Conservation (phyloP, 2,329 filamentous ascomycete species). For the Fulvia fulva region DNA sequence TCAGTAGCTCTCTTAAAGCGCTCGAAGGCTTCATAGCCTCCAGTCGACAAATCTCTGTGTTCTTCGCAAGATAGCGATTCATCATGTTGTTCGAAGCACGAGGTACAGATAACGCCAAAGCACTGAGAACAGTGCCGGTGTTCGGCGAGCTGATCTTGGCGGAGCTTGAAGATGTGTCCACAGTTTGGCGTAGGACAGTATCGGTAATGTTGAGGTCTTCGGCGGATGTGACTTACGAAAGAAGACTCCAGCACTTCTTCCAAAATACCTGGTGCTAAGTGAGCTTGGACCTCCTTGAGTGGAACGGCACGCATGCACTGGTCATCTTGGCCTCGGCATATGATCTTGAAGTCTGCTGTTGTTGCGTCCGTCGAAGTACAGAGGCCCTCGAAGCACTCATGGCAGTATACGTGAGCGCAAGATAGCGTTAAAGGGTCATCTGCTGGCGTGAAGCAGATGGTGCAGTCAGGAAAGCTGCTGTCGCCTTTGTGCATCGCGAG, state of each 20-base stretch:
- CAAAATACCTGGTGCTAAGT: background rate
- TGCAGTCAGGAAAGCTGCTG: background rate
- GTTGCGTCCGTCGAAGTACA: background rate
- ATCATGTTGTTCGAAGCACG: constrained; percentile 6
- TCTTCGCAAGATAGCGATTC: constrained; percentile 5
- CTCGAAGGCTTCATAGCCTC: constrained; percentile 5
- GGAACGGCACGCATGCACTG: background rate
- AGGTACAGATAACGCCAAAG: background rate
- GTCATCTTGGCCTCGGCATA: background rate
- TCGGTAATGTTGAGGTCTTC: background rate
- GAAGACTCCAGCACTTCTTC: background rate
- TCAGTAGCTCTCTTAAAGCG: constrained; percentile 1
- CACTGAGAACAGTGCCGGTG: constrained; percentile 1
- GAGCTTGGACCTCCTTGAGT: background rate
- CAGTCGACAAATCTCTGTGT: constrained; percentile 2
- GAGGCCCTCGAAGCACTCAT: constrained; percentile 6
- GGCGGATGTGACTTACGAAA: constrained; percentile 1
- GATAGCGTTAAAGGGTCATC: constrained; percentile 1
- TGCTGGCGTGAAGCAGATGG: constrained; percentile 7
- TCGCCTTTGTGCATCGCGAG: background rate
- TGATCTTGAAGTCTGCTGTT: background rate
- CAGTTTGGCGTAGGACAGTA: constrained; percentile 13
- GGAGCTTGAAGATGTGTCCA: background rate
- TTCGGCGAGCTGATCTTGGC: background rate
- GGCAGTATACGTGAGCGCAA: constrained; percentile 9